These are phyloP conservation scores for Acanthamoeba royreba DNA, from an alignment of 208 protist genomes.

Conservation along the genomic window DNA sequence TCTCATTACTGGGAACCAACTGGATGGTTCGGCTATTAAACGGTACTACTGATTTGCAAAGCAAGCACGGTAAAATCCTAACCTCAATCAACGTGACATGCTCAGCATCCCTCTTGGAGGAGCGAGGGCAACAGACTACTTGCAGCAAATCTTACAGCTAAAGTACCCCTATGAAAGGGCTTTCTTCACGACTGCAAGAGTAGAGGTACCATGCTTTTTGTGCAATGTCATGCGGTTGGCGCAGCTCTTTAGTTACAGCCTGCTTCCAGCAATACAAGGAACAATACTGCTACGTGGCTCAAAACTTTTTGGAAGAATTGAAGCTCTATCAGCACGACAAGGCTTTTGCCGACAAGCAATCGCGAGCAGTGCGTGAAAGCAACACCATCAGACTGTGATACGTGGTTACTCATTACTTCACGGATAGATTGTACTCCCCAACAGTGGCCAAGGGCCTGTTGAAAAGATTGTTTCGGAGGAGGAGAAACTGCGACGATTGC, in stretches of 20 bases:
- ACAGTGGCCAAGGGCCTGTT: not conserved
- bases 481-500: not conserved
- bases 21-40: not conserved
- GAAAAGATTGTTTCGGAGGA: not conserved
- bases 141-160: not conserved
- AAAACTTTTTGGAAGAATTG: not conserved
- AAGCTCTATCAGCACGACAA: not conserved
- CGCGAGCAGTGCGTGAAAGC: not conserved
- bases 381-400: not conserved
- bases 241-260: not conserved
- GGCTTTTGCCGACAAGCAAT: not conserved
- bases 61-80: not conserved
- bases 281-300: not conserved
- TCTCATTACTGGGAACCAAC: not conserved
- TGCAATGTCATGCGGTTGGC: not conserved
- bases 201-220: no score
- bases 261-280: slow-evolving; percentile 10
- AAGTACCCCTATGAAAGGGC: not conserved
- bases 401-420: not conserved
- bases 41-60: not conserved
- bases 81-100: not conserved
- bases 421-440: not conserved
- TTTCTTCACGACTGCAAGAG: not conserved
- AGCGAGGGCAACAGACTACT: not conserved
- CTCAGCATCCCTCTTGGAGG: not conserved